Conservation (phyloP, 2,329 filamentous ascomycete genomes). For the Annulohypoxylon truncatum region DNA sequence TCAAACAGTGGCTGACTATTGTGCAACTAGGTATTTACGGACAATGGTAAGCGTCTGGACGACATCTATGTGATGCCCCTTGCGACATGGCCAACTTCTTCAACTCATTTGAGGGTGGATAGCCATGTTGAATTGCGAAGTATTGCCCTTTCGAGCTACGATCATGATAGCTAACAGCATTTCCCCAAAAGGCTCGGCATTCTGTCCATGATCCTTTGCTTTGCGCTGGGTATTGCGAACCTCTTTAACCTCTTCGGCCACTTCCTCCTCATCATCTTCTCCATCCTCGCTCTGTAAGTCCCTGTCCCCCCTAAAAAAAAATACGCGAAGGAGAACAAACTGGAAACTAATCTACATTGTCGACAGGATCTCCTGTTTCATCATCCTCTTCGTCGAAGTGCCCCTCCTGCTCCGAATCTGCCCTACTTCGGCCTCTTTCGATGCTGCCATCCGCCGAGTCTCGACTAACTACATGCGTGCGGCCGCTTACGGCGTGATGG, state of each 20-base stretch:
- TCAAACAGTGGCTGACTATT: constrained; percentile 50
- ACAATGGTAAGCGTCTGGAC: constrained; percentile 71
- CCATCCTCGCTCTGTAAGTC: constrained; percentile 66
- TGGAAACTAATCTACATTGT: constrained; percentile 9
- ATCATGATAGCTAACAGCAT: constrained; percentile 43
- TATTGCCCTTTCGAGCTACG: not conserved
- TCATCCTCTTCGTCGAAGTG: constrained; percentile 89
- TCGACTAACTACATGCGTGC: constrained; percentile 98
- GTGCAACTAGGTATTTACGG: constrained; percentile 72
- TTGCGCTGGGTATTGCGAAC: constrained; percentile 75
- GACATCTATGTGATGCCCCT: constrained; percentile 3
- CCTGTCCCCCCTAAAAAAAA: not conserved
- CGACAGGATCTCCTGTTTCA: constrained; percentile 73
- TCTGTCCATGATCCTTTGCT: constrained; percentile 76
- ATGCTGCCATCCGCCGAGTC: constrained; percentile 88
- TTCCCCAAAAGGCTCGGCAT: constrained; percentile 69
- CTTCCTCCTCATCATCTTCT: constrained; percentile 62
- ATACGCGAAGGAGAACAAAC: not conserved
- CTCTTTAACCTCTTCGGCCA: constrained; percentile 67
- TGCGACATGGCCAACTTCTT: constrained; percentile 7
- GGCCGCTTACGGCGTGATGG: constrained; percentile 85
- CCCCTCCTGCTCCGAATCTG: constrained; percentile 97
- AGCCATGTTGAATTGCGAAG: not conserved
- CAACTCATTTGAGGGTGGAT: constrained; percentile 1
- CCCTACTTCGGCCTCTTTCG: constrained; percentile 91